phyloP scores from a whole-genome alignment of 805 yeast species.

The Yarrowia porcina region DNA sequence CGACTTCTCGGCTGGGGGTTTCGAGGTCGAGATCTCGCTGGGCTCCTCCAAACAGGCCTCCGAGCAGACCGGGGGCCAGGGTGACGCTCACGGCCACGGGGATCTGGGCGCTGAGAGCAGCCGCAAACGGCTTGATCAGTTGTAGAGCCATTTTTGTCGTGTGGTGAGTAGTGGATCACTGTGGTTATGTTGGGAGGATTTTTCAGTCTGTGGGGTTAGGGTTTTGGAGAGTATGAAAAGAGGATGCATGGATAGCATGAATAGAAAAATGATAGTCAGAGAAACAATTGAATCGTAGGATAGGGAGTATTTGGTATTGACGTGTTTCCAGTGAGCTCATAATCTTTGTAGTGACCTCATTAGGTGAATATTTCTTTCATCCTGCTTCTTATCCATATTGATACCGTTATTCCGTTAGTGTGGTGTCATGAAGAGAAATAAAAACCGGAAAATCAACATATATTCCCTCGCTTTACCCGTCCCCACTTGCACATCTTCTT shows the following conservation, averaged over 20 bases:
- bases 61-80: conserved; percentile 16
- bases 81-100: conserved; percentile 13
- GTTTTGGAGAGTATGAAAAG: neutral
- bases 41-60: conserved; percentile 4
- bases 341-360: no score
- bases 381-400: no score
- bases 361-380: no score
- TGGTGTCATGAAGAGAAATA: no score
- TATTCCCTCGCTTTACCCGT: no score
- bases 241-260: neutral
- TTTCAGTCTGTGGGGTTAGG: conserved; percentile 11
- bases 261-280: no score
- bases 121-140: conserved; percentile 23
- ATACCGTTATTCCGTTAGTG: no score
- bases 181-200: neutral
- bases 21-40: neutral
- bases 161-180: neutral
- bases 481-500: no score
- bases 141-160: neutral
- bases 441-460: no score
- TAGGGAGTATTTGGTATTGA: neutral
- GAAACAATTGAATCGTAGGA: neutral
- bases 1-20: neutral
- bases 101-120: conserved; percentile 10
- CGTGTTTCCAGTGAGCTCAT: no score